phyloP scores from a whole-genome alignment of 306 rosid species.

The Albizia julibrissin region DNA sequence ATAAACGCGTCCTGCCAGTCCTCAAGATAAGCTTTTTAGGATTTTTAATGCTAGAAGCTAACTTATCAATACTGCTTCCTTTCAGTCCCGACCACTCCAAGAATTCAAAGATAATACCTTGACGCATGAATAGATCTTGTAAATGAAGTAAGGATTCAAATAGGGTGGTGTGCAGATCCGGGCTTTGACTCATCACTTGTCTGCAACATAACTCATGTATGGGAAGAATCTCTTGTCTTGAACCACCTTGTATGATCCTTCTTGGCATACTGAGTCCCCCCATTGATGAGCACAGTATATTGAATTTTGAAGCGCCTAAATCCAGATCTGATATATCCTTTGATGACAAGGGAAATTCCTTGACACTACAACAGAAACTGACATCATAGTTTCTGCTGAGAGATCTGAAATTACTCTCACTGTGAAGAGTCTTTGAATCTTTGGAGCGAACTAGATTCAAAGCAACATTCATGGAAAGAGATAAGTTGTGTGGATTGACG shows the following conservation, averaged over 20 bases:
- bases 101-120: too few relatives aligned
- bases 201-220: not conserved
- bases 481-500: conserved; percentile 8
- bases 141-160: not conserved
- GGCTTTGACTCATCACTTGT: not conserved
- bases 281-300: not conserved
- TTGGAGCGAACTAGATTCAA: not conserved
- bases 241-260: not conserved
- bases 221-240: not conserved
- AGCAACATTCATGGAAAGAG: not conserved
- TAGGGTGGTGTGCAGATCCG: not conserved
- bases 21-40: too few relatives aligned
- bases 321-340: too few relatives aligned
- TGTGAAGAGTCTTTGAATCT: not conserved
- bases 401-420: not conserved
- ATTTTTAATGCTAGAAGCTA: too few relatives aligned
- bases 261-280: not conserved
- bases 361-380: not conserved
- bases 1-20: too few relatives aligned
- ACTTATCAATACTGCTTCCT: too few relatives aligned
- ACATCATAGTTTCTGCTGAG: accelerated
- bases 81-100: too few relatives aligned
- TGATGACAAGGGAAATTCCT: not conserved
- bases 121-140: not conserved
- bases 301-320: not conserved